These are phyloP conservation scores for Alternaria panax DNA, from an alignment of 2,329 filamentous ascomycete genomes.

Conservation along the genomic window DNA sequence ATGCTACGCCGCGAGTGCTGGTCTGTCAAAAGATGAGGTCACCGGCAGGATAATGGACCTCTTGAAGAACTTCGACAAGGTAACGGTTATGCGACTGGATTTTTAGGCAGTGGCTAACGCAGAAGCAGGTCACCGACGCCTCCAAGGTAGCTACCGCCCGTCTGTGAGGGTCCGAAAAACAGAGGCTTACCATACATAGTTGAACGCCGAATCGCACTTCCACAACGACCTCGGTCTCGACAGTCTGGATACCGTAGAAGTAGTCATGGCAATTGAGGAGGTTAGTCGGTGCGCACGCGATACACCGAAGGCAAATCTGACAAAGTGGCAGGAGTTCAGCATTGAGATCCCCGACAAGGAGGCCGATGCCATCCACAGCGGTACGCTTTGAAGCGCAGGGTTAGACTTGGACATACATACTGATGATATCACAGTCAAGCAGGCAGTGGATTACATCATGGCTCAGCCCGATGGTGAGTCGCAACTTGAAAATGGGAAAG, in stretches of 20 bases:
- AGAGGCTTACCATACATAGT: conserved; percentile 61
- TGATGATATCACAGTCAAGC: conserved; percentile 72
- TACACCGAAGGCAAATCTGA: conserved; percentile 17
- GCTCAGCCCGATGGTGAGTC: conserved; percentile 86
- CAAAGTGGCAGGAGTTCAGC: conserved; percentile 70
- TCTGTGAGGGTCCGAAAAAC: neutral
- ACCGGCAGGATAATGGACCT: conserved; percentile 92
- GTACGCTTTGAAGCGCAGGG: conserved; percentile 63
- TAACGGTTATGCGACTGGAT: conserved; percentile 53
- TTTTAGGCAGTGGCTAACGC: conserved; percentile 36
- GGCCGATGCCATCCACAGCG: conserved; percentile 90
- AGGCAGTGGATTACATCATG: conserved; percentile 93
- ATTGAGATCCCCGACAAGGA: conserved; percentile 99
- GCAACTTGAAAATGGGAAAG: conserved; percentile 29
- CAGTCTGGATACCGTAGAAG: conserved; percentile 97
- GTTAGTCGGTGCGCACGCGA: conserved; percentile 56
- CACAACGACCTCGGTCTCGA: conserved; percentile 96
- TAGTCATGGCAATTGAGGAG: conserved; percentile 99
- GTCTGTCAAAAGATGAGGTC: conserved; percentile 82
- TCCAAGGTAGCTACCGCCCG: conserved; percentile 59
- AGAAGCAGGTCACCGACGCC: conserved; percentile 65
- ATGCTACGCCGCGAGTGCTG: conserved; percentile 84
- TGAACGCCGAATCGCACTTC: conserved; percentile 86
- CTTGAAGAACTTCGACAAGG: conserved; percentile 97
- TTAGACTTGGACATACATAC: conserved; percentile 23